Percentiles rank a stretch among this genome's conserved stretches.
Evolutionary conservation across 495 filamentous ascomycete genomes (phyloP).

Genomic region (Neurospora sp.): DNA sequence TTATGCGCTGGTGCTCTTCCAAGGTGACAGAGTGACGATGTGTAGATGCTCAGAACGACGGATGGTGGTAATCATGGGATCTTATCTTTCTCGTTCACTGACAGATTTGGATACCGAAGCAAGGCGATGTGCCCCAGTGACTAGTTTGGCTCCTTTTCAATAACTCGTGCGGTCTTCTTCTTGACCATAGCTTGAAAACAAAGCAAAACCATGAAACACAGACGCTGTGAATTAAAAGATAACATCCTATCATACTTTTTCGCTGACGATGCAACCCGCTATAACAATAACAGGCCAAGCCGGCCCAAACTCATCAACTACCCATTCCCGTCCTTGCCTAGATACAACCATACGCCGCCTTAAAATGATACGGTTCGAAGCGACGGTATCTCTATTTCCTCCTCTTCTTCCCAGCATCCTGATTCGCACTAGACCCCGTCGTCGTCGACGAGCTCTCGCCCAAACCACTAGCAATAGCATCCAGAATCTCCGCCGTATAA

Average conservation of each 20-base stretch:
- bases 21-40: neutral
- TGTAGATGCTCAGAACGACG: neutral
- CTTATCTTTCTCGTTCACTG: neutral
- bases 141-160: neutral
- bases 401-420: slow-evolving; percentile 24
- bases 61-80: neutral
- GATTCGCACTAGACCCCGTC: slow-evolving; percentile 14
- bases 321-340: neutral
- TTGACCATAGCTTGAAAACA: neutral
- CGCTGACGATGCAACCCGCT: neutral
- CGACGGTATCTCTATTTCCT: slow-evolving; percentile 25
- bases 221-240: neutral
- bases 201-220: neutral
- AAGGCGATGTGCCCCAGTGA: neutral
- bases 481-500: slow-evolving; percentile 30
- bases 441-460: slow-evolving; percentile 10
- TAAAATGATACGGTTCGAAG: neutral
- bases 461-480: slow-evolving; percentile 23
- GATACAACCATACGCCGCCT: neutral
- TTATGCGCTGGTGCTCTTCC: neutral
- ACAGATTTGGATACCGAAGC: neutral
- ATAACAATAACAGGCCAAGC: neutral
- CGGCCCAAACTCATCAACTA: neutral
- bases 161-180: neutral
- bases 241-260: neutral